Evolutionary conservation across 495 filamentous ascomycete species (phyloP).

Genomic region (Penicillium taxi): DNA sequence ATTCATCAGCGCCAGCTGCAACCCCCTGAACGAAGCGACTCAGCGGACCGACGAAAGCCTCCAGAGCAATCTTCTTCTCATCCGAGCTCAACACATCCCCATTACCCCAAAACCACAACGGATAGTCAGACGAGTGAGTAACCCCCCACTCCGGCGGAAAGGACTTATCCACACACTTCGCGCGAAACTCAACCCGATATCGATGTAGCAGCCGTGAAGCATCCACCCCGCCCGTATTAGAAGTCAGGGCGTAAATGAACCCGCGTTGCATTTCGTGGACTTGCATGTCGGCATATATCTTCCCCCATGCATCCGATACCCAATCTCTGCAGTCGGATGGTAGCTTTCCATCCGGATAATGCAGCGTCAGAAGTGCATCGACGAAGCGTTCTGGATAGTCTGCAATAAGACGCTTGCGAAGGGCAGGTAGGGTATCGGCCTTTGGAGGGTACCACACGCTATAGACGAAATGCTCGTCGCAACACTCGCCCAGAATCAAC

Average conservation of each 20-base stretch:
- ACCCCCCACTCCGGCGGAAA: slow-evolving; percentile 47
- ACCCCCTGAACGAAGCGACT: slow-evolving; percentile 31
- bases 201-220: slow-evolving; percentile 27
- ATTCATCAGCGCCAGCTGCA: slow-evolving; percentile 17
- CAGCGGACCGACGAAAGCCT: slow-evolving; percentile 37
- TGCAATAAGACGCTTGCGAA: slow-evolving; percentile 41
- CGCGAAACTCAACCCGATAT: slow-evolving; percentile 45
- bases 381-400: slow-evolving; percentile 44
- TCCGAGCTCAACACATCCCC: slow-evolving; percentile 26
- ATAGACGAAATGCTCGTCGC: slow-evolving; percentile 48
- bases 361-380: slow-evolving; percentile 33
- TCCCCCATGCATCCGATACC: slow-evolving; percentile 44
- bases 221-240: slow-evolving; percentile 18
- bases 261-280: slow-evolving; percentile 42
- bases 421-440: slow-evolving; percentile 26
- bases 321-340: slow-evolving; percentile 24
- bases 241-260: slow-evolving; percentile 25
- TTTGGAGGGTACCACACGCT: slow-evolving; percentile 32
- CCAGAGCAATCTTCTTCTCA: slow-evolving; percentile 36
- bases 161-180: slow-evolving; percentile 32
- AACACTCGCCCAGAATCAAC: slow-evolving; percentile 48
- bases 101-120: slow-evolving; percentile 52
- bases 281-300: slow-evolving; percentile 51
- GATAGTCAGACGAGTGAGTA: slow-evolving; percentile 49
- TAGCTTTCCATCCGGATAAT: slow-evolving; percentile 33